These are phyloP conservation scores for Colletotrichum graminicola DNA, from an alignment of 2,329 filamentous ascomycete species.

Conservation along the genomic window DNA sequence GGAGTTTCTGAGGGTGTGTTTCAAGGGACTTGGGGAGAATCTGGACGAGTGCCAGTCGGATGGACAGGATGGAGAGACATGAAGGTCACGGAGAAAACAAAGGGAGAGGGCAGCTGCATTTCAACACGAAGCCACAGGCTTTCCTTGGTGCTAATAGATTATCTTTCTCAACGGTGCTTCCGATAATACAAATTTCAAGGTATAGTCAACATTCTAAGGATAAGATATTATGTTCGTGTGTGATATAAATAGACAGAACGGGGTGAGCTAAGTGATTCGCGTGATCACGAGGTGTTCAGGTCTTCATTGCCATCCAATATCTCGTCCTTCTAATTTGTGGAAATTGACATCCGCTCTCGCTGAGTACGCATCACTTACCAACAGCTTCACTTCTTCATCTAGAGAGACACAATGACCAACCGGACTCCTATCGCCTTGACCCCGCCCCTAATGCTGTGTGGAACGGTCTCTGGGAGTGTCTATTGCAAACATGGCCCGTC, in stretches of 20 bases:
- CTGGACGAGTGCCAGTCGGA: background rate
- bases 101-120: background rate
- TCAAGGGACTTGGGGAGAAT: background rate
- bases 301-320: too few species aligned
- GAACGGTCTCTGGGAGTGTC: too few species aligned
- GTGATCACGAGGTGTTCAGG: too few species aligned
- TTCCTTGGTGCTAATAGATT: background rate
- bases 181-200: rapidly evolving
- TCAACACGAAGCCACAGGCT: background rate
- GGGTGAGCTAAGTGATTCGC: background rate
- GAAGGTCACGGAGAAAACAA: background rate
- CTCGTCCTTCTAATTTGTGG: too few species aligned
- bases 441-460: too few species aligned
- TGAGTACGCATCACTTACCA: background rate
- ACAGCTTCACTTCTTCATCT: background rate
- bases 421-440: background rate
- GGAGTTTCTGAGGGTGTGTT: background rate
- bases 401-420: background rate
- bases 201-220: rapidly evolving
- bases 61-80: background rate
- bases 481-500: too few species aligned
- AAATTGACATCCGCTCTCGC: background rate
- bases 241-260: background rate
- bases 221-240: rapidly evolving
- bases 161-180: too few species aligned